Evolutionary conservation across 768 basidiomycete genomes (phyloP), one percentile per base, ranked within the genome.

Genomic region (Kwoniella bestiolae): DNA sequence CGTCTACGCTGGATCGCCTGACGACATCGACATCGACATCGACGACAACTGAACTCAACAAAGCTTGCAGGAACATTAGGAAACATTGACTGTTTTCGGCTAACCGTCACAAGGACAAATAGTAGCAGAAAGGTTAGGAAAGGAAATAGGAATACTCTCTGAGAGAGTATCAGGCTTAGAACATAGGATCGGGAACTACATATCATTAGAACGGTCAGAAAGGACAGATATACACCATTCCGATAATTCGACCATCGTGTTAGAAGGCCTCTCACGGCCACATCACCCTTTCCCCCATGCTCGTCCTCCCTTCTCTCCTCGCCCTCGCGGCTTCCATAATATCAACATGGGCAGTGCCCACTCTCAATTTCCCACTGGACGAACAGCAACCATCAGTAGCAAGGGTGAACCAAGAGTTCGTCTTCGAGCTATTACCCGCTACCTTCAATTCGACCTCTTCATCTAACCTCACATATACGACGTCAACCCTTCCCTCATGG

Each of bases 301-400:
- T 65, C 56, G 52, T 68, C 57, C 56, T 64, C 50, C 61, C 57
- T 52, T 51, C 56, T 21, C 21, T 71, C 51, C 47, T 69, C n/a
- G 70, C 66, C 60, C 66, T 70, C 41, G 71, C 35, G 67, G 67
- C 57, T 18, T 18, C 60, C 14, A 23, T 55, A 44, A 49, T 61
- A 34, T 38, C 58, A 50, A 45, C 56, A 16, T 29, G 45, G 62
- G 77, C 78, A 8, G 71, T 69, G 66, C 79, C 78, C 28, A 78
- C 65, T 2, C 56, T 93, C 47, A 75, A 83, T 52, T 85, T 86
- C 76, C 87, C 90, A 29, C 82, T 92, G 44, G 84, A 86, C 66
- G 83, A 83, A 32, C 94, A 98, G 82, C 86, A 87, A 47, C 92
- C 94, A 21, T 84, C 85, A 46, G 86, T 96, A 66, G 92, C 91